Conservation (phyloP, 2,329 filamentous ascomycete genomes). For the Penicillium polonicum region DNA sequence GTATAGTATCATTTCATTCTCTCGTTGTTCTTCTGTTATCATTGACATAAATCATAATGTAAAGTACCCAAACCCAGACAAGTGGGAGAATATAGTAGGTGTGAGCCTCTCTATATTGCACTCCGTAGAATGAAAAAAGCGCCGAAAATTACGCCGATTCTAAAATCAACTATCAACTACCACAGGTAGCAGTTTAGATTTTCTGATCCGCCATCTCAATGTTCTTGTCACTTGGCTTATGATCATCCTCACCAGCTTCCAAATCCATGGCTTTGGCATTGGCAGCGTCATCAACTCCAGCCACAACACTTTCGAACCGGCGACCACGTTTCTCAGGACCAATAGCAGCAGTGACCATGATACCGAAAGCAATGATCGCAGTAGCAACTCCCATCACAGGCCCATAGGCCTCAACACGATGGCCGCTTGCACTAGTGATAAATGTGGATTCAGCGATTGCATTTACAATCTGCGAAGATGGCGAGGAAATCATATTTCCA, state of each 20-base stretch:
- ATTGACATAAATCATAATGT: not conserved
- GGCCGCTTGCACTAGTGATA: conserved; percentile 55
- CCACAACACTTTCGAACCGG: conserved; percentile 62
- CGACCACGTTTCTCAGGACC: conserved; percentile 74
- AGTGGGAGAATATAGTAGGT: not conserved
- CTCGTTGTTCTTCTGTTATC: not conserved
- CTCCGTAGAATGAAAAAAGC: not conserved
- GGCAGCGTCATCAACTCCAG: conserved; percentile 35
- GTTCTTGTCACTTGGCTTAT: conserved; percentile 25
- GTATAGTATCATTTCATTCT: not conserved
- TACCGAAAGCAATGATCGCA: conserved; percentile 71
- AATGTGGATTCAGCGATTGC: conserved; percentile 65
- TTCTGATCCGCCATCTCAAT: conserved; percentile 23
- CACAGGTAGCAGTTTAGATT: not conserved
- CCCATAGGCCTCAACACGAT: conserved; percentile 67
- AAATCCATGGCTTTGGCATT: conserved; percentile 21
- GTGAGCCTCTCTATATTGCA: not conserved
- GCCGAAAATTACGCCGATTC: not conserved
- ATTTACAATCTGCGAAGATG: conserved; percentile 74
- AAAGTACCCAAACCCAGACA: not conserved
- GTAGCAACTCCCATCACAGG: conserved; percentile 74
- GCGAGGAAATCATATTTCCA: conserved; percentile 62
- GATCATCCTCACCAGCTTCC: conserved; percentile 19
- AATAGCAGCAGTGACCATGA: conserved; percentile 64
- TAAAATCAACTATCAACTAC: not conserved